These are phyloP conservation scores for Conidiobolus coronatus DNA, from an alignment of 371 early-diverging fungal species.

Conservation along the genomic window DNA sequence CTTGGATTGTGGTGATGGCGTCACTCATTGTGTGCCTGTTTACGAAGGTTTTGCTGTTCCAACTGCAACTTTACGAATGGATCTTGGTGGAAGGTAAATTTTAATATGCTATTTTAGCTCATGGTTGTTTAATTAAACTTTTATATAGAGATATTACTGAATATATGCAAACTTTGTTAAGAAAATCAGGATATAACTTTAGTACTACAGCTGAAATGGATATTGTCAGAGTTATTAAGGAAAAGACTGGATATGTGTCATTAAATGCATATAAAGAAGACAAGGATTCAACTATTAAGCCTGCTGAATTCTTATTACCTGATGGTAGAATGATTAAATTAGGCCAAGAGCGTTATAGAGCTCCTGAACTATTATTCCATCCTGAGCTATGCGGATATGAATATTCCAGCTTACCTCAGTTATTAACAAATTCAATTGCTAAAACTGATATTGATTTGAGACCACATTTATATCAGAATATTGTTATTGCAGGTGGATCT, in stretches of 20 bases:
- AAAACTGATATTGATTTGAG: constrained; percentile 81
- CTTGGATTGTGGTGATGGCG: constrained; percentile 85
- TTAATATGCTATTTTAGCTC: not conserved
- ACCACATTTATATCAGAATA: constrained; percentile 58
- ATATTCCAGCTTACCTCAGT: constrained; percentile 70
- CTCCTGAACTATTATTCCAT: constrained; percentile 63
- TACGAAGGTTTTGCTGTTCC: constrained; percentile 92
- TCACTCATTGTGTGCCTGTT: constrained; percentile 83
- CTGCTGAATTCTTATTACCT: constrained; percentile 68
- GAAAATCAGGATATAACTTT: constrained; percentile 68
- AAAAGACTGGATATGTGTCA: constrained; percentile 86
- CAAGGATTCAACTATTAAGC: constrained; percentile 43
- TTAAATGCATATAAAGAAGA: constrained; percentile 69
- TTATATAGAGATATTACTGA: constrained; percentile 62
- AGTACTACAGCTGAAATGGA: constrained; percentile 83
- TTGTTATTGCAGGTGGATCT: constrained; percentile 85
- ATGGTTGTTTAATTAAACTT: not conserved
- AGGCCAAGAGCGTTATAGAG: constrained; percentile 56
- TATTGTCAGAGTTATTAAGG: constrained; percentile 83
- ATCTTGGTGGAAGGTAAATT: constrained; percentile 63
- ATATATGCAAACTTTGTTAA: constrained; percentile 59
- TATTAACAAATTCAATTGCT: constrained; percentile 69
- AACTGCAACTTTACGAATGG: constrained; percentile 75
- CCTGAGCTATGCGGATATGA: constrained; percentile 77
- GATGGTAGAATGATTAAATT: constrained; percentile 79